Conservation (phyloP, 352 stramenopile genomes). For the Globisporangium mamillatum region DNA sequence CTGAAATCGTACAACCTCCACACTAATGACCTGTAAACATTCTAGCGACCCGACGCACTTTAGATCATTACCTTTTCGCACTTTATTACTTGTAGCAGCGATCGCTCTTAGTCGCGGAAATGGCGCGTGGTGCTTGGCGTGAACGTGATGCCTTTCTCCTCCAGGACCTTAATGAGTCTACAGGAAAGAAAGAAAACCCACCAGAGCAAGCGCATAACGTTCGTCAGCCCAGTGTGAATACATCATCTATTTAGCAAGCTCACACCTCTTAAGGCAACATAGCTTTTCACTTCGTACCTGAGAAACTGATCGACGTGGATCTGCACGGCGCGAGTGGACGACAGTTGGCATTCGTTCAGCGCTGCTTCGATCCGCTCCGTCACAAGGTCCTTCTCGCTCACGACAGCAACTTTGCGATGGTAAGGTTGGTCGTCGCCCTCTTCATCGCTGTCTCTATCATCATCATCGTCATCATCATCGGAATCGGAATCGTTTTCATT, state of each 20-base stretch:
- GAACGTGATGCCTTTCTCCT: slow-evolving; percentile 42
- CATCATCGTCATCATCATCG: neutral
- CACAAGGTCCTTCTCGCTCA: slow-evolving; percentile 29
- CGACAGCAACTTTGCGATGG: neutral
- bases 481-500: neutral
- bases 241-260: too few species aligned
- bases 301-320: slow-evolving; percentile 61
- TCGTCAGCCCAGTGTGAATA: neutral
- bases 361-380: slow-evolving; percentile 46
- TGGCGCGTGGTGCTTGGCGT: slow-evolving; percentile 61
- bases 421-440: neutral
- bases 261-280: neutral
- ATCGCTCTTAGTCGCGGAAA: slow-evolving; percentile 43
- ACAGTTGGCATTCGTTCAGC: slow-evolving; percentile 42
- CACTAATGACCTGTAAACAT: too few species aligned
- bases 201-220: neutral
- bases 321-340: slow-evolving; percentile 58
- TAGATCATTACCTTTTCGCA: too few species aligned
- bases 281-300: slow-evolving; percentile 15
- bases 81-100: too few species aligned
- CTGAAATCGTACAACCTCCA: too few species aligned
- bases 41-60: too few species aligned
- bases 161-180: slow-evolving; percentile 51
- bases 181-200: neutral
- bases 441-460: neutral